These are phyloP conservation scores for Penicillium sp. DNA, from an alignment of 2,329 filamentous ascomycete genomes.

Conservation along the genomic window DNA sequence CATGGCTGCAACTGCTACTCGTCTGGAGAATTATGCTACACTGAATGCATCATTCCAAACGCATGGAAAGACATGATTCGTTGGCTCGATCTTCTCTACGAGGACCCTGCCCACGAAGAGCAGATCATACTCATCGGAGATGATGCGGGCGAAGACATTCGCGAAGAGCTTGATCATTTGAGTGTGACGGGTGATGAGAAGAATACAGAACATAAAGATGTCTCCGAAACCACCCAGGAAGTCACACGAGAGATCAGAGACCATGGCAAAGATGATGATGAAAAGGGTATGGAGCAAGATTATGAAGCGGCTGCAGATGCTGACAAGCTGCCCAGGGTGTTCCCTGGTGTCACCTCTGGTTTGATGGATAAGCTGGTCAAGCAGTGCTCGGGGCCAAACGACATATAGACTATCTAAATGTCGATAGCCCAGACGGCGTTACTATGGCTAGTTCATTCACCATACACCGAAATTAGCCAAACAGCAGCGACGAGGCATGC, in stretches of 20 bases:
- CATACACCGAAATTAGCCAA: too few relatives aligned
- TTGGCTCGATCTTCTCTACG: slow-evolving; percentile 65
- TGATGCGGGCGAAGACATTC: slow-evolving; percentile 20
- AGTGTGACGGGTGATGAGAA: not conserved
- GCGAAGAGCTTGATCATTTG: slow-evolving; percentile 7
- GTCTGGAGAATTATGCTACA: slow-evolving; percentile 63
- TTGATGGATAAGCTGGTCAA: too few relatives aligned
- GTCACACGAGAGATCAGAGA: not conserved
- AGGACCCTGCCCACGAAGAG: slow-evolving; percentile 48
- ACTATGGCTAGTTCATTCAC: too few relatives aligned
- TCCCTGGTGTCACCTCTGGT: too few relatives aligned
- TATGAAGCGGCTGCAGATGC: not conserved
- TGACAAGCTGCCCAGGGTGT: too few relatives aligned
- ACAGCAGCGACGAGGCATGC: too few relatives aligned
- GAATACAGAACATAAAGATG: too few relatives aligned
- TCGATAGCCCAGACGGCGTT: too few relatives aligned
- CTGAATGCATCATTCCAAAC: slow-evolving; percentile 66
- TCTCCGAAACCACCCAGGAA: not conserved
- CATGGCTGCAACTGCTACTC: slow-evolving; percentile 71
- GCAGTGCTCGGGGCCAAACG: too few relatives aligned
- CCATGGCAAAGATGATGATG: not conserved
- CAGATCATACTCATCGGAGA: slow-evolving; percentile 32
- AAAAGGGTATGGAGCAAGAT: not conserved
- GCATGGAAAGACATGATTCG: slow-evolving; percentile 59
- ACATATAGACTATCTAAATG: not conserved